A percentile compares a stretch with the other conserved stretches of the same genome.
Conservation (phyloP, 164 flowering plant species). For the Vitis riparia region DNA sequence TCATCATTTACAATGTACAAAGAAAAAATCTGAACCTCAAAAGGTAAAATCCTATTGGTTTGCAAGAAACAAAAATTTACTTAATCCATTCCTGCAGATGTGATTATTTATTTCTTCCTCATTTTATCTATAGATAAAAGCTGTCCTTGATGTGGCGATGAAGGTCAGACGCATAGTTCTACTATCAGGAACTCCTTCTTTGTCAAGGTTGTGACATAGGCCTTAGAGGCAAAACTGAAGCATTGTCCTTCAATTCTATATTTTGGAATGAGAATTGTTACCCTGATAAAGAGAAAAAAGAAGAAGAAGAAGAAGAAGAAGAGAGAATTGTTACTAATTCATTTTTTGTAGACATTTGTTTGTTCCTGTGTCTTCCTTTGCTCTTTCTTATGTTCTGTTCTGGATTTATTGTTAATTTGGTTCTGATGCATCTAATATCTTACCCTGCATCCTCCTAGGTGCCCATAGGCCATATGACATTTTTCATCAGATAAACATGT, state of each 20-base stretch:
- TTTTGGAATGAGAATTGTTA: neutral
- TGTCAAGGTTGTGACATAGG: constrained; percentile 78
- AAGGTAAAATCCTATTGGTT: constrained; percentile 52
- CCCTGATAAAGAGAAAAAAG: too few relatives aligned
- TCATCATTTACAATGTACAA: constrained; percentile 82
- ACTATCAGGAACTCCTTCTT: constrained; percentile 95
- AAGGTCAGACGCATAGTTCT: constrained; percentile 73
- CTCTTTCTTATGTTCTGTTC: neutral
- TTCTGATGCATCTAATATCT: constrained; percentile 23
- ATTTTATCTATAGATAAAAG: constrained; percentile 49
- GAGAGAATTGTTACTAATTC: neutral
- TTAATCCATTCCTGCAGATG: neutral
- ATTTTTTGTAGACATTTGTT: neutral
- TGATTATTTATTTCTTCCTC: neutral
- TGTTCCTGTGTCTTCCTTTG: neutral
- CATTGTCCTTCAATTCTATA: neutral
- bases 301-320: too few relatives aligned
- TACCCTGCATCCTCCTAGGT: constrained; percentile 55
- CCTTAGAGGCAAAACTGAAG: constrained; percentile 1
- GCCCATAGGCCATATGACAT: constrained; percentile 94
- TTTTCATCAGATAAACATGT: constrained; percentile 88
- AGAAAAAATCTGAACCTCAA: constrained; percentile 59
- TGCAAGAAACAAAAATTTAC: neutral
- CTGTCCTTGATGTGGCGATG: constrained; percentile 75
- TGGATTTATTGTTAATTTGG: constrained; percentile 1